Percentiles rank a stretch among this genome's conserved stretches.
Conservation (phyloP, 1,284 basidiomycete genomes). For the Waitea zeae region DNA sequence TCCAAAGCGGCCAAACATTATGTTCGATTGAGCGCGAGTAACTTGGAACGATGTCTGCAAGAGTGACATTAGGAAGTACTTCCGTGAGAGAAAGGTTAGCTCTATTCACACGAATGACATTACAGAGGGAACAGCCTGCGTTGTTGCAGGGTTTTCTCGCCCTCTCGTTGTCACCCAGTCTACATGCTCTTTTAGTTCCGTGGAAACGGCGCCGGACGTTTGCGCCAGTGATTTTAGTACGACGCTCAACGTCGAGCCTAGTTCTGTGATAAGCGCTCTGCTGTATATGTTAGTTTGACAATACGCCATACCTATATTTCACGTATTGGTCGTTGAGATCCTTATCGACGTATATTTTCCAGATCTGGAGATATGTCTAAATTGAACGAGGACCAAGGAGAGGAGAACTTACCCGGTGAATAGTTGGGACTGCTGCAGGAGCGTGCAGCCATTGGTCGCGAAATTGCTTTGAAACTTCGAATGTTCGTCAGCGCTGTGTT, state of each 20-base stretch:
- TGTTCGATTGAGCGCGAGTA: neutral
- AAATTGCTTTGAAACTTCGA: neutral
- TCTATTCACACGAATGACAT: neutral
- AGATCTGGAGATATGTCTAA: neutral
- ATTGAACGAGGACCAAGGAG: neutral
- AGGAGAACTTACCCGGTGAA: no score
- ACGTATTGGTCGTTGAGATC: neutral
- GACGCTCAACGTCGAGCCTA: neutral
- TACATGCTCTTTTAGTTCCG: conserved; percentile 1
- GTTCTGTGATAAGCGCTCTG: no score
- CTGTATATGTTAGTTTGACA: no score
- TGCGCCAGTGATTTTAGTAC: neutral
- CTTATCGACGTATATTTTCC: neutral
- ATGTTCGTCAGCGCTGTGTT: neutral
- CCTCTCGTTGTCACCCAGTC: neutral
- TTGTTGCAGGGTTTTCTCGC: neutral
- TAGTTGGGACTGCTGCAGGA: no score
- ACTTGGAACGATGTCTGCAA: neutral
- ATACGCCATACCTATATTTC: no score
- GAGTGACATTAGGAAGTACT: no score
- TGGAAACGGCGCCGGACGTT: conserved; percentile 1
- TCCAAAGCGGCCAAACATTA: neutral
- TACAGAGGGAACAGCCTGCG: neutral
- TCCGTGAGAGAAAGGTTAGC: no score
- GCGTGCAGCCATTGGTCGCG: neutral